A percentile compares a stretch with the other conserved stretches of the same genome.
Conservation (phyloP, 257 asterid species). For the Salvia rosmarinus region DNA sequence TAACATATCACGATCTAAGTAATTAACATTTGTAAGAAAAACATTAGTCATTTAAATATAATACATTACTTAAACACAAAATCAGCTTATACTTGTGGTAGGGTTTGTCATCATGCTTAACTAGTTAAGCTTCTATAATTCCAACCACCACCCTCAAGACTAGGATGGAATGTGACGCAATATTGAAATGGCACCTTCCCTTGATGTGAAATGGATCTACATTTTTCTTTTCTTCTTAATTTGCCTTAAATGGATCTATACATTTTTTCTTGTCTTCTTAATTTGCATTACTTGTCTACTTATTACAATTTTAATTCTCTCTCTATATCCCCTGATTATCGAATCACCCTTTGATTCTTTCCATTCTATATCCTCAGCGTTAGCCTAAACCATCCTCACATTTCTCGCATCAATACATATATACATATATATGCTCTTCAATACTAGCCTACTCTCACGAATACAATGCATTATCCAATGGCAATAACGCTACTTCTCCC, state of each 20-base stretch:
- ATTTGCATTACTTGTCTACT: constrained; percentile 3
- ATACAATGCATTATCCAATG: constrained; percentile 21
- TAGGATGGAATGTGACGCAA: constrained; percentile 30
- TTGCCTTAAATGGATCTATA: no score
- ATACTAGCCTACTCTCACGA: background rate
- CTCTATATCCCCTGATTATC: constrained; percentile 13
- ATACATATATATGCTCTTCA: background rate
- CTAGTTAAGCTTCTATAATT: constrained; percentile 18
- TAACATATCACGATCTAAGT: background rate
- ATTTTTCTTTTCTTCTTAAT: constrained; percentile 24
- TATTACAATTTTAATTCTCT: constrained; percentile 21
- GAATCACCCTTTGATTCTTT: constrained; percentile 16
- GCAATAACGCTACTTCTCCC: constrained; percentile 29
- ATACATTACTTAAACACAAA: background rate
- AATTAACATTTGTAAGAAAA: background rate
- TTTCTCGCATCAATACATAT: background rate
- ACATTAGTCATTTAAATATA: background rate
- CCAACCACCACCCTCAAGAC: constrained; percentile 38
- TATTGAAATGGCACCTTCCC: constrained; percentile 36
- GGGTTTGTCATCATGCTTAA: background rate
- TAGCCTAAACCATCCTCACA: background rate
- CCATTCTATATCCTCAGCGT: constrained; percentile 11
- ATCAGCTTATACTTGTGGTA: background rate
- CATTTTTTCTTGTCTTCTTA: constrained; percentile 22
- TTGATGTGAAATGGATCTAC: constrained; percentile 20